Evolutionary conservation across 225 moss, liverwort and hornwort genomes (phyloP), one percentile per base, ranked within the genome.

Genomic region (Polytrichum commune): DNA sequence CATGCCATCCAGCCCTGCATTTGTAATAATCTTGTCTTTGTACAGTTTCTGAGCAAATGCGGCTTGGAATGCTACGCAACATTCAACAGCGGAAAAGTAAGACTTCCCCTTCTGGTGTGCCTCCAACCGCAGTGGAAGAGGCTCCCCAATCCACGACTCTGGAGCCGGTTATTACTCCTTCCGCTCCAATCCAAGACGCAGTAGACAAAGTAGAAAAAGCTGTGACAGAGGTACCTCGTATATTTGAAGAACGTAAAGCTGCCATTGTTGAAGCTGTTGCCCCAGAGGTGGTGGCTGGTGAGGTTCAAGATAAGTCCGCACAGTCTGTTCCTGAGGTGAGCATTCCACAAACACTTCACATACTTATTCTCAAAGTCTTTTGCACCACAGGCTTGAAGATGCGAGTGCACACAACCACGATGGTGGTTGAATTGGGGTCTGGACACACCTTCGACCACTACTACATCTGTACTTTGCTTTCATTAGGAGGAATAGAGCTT

Each of bases 11-110:
- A 16, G 46, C 46, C 46, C 46, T 46, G 46, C 13, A 46, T 16
- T 46, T 46, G 16, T 16, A 16, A 13, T 3, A 13, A 46, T 16
- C 16, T 3, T 46, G 46, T 16, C 46, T 46, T 46, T 46, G 13
- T 13, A 46, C 46, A 87, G 87, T 67, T 71, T 26, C 32, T 26
- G 83, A 81, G 76, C 78, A 54, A 74, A 76, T 19, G 56, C 57
- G 69, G 55, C 27, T 81, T 46, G 81, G 83, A 20, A 74, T 55
- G 55, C 53, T 81, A 63, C 83, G 78, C 60, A 83, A 71, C 23
- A 58, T 67, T 69, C 81, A 74, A 67, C 79, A 78, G 63, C 77
- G 32, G 67, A 46, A 58, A 58, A 70, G 55, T 25, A 81, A 81
- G 72, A 74, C 69, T 63, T 77, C 70, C 65, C 64, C 63, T 72